Base-by-base conservation (phyloP, 306 rosid genomes). In the Vachellia collinsii region DNA sequence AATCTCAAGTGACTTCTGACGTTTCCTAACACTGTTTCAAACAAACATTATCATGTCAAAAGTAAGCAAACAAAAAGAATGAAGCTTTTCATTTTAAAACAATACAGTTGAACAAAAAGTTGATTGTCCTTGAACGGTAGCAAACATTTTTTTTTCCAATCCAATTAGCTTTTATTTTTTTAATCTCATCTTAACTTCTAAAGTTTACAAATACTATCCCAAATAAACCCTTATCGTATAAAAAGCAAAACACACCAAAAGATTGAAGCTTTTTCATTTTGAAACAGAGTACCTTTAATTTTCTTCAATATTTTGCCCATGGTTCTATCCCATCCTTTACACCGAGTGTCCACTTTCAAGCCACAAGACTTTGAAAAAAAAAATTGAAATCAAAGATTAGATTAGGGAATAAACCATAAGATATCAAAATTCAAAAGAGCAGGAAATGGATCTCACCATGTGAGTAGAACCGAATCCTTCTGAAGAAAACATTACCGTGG, bases 311-410 rank as follows among this genome's bases (percentile, higher is more conserved):
- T 58, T 71, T 70, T 63, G 74, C 50, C 34, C 54, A 44, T 71
- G 8, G 25, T 77, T 23, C 19, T 63, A 13, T 66, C 58, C 81
- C 85, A 77, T 62, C 74, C 78, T 34, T 71, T 63, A 0, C 62
- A 12, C 0, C 29, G 9, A 17, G 81, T 77, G 61, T 77, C 62
- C 68, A 82, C 74, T 62, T 82, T 82, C 81, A 77, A 51, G 43
- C 81, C 78, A 12, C 85, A 77, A 11, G 17, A 48, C 81, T n/a
- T n/a, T 82, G 37, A 11, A 11, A 56, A n/a, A 4, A 36, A 11
- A 56, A n/a, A 4, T 20, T 6, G n/a, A 64, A 43, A 11, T 47
- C 4, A 8, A 42, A 4, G 10, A 17, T 19, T n/a, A 41, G 19
- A 42, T 58, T 23, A 59, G 70, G 12, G 23, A 43, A 23, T 1